phyloP scores from a whole-genome alignment of 2,329 filamentous ascomycete genomes.

The Cladophialophora yegresii region DNA sequence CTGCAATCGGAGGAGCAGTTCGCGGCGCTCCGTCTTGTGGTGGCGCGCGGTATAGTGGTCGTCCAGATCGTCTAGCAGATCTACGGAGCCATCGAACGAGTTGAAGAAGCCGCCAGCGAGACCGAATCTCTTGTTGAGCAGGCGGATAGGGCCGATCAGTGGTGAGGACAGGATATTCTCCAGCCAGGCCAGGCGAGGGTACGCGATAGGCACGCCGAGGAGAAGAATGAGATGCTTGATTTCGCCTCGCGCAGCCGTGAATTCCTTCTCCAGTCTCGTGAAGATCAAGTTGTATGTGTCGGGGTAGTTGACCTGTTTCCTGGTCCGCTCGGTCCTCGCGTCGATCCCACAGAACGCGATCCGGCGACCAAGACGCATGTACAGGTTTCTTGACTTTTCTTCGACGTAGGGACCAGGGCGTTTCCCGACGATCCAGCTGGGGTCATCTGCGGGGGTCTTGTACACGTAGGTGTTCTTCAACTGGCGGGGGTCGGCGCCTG shows the following conservation, averaged over 20 bases:
- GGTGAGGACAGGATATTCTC: conserved; percentile 89
- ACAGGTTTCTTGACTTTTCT: conserved; percentile 62
- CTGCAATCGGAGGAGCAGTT: conserved; percentile 68
- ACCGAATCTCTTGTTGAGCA: conserved; percentile 88
- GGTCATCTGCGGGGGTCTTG: conserved; percentile 59
- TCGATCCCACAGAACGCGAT: conserved; percentile 65
- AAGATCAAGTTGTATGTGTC: conserved; percentile 65
- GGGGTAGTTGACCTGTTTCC: conserved; percentile 87
- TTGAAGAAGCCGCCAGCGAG: conserved; percentile 86
- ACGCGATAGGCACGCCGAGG: conserved; percentile 70
- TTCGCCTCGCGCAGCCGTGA: conserved; percentile 54
- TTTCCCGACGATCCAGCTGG: conserved; percentile 76
- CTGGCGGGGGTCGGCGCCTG: conserved; percentile 67
- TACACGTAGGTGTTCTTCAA: conserved; percentile 73
- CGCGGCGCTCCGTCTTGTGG: conserved; percentile 83
- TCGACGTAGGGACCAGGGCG: conserved; percentile 69
- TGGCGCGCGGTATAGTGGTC: conserved; percentile 84
- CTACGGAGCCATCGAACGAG: conserved; percentile 78
- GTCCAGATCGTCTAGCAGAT: conserved; percentile 66
- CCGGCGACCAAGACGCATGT: conserved; percentile 64
- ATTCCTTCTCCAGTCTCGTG: conserved; percentile 55
- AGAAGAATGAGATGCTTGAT: conserved; percentile 66
- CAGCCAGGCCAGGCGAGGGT: conserved; percentile 83
- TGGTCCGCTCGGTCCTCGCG: conserved; percentile 72
- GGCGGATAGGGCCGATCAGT: conserved; percentile 81